Conservation (phyloP, 129 eudicot species). For the Dittrichia graveolens region DNA sequence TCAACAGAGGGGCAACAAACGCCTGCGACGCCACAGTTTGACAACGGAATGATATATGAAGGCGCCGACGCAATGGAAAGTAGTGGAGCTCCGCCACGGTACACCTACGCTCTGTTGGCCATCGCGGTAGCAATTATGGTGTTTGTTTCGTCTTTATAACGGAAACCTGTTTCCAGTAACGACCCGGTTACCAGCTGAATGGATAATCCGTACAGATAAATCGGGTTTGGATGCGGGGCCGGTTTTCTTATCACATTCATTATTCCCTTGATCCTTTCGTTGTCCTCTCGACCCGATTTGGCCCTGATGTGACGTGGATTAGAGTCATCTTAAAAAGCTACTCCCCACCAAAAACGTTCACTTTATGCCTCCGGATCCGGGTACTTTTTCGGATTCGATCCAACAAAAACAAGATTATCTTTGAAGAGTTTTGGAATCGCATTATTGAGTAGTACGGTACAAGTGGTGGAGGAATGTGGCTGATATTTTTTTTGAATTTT, state of each 20-base stretch:
- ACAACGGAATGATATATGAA: slow-evolving; percentile 61
- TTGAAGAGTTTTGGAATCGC: slow-evolving; percentile 8
- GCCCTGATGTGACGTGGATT: slow-evolving; percentile 38
- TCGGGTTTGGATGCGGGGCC: slow-evolving; percentile 28
- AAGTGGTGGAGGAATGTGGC: slow-evolving; percentile 25
- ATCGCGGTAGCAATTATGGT: slow-evolving; percentile 28
- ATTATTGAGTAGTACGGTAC: slow-evolving; percentile 34
- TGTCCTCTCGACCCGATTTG: slow-evolving; percentile 44
- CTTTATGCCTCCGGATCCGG: slow-evolving; percentile 39
- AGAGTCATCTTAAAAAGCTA: slow-evolving; percentile 43
- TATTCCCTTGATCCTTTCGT: too few relatives aligned
- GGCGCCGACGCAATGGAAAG: slow-evolving; percentile 65
- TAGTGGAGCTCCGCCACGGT: slow-evolving; percentile 13
- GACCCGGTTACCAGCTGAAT: neutral
- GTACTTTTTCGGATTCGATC: slow-evolving; percentile 37
- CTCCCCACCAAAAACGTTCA: slow-evolving; percentile 38
- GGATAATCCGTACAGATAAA: slow-evolving; percentile 9
- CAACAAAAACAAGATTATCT: slow-evolving; percentile 24
- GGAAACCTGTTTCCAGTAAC: too few relatives aligned
- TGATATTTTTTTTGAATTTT: slow-evolving; percentile 14
- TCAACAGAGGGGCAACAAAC: slow-evolving; percentile 46
- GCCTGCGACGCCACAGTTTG: slow-evolving; percentile 9
- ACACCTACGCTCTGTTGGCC: slow-evolving; percentile 34
- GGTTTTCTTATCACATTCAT: slow-evolving; percentile 19
- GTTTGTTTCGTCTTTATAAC: slow-evolving; percentile 33